A percentile compares a stretch with the other conserved stretches of the same genome.
Evolutionary conservation across 352 stramenopile genomes (phyloP).

Genomic region (Globisporangium megalacanthum): DNA sequence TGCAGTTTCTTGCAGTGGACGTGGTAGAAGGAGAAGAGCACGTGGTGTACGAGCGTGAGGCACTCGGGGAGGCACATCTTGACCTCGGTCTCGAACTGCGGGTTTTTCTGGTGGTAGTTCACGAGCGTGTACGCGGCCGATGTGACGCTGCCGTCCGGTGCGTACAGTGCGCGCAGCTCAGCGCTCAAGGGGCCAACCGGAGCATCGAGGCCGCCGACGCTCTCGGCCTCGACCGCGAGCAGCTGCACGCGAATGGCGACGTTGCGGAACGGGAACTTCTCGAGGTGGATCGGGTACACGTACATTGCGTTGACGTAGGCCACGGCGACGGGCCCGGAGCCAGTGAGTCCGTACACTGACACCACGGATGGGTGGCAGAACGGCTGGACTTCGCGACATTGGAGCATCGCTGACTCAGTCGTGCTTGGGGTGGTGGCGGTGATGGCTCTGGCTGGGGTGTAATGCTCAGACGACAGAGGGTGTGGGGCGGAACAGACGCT

Average conservation of each 20-base stretch:
- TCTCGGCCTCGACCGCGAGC: constrained; percentile 38
- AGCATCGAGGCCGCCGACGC: constrained; percentile 34
- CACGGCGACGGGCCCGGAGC: constrained; percentile 45
- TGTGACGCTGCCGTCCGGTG: constrained; percentile 18
- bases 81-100: constrained; percentile 70
- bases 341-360: constrained; percentile 31
- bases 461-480: too few species aligned
- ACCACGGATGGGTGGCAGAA: constrained; percentile 40
- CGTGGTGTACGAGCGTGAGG: constrained; percentile 40
- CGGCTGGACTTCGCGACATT: constrained; percentile 57
- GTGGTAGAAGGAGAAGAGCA: constrained; percentile 77
- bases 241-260: constrained; percentile 61
- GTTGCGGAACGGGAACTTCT: constrained; percentile 67
- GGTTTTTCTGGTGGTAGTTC: constrained; percentile 77
- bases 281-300: constrained; percentile 56
- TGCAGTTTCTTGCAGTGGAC: constrained; percentile 79
- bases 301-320: constrained; percentile 62
- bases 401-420: neutral
- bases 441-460: too few species aligned
- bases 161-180: constrained; percentile 35
- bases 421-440: neutral
- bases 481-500: too few species aligned
- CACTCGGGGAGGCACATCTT: constrained; percentile 59
- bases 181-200: constrained; percentile 19
- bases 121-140: constrained; percentile 39